Base-by-base conservation (phyloP, 2,329 filamentous ascomycete species). In the Dryadomyces sulphureus region DNA sequence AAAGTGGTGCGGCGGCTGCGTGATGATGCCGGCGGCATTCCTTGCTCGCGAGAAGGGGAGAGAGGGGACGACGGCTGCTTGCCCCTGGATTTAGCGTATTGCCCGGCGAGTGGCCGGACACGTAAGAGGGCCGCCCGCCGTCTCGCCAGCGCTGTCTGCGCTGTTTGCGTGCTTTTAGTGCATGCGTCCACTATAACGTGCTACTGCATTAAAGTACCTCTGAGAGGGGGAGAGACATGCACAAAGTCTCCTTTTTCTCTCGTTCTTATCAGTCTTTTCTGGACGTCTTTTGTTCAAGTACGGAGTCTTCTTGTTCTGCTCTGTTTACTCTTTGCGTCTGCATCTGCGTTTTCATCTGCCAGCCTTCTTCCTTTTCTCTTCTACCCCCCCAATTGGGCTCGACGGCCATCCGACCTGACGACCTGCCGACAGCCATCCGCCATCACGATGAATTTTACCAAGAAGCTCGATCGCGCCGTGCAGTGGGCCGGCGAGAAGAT, bases 401-500 rank as follows among this genome's bases (percentile, higher is more conserved):
- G n/a, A n/a, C n/a, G n/a, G n/a, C n/a, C n/a, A n/a, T n/a, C n/a
- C n/a, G 2, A 21, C 17, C 36, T 22, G 22, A 21, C 22, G 32
- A 35, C 9, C 34, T n/a, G 8, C 27, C 7, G 11, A 32, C 27
- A n/a, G 12, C 16, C 8, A 45, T 11, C 12, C 38, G 25, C 22
- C 45, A 7, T 38, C 54, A 64, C 45, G 19, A 77, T 76, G 73
- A 66, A 70, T 55, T 68, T 77, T 57, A 72, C 69, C 65, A 94
- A 94, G 72, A 94, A 93, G 62, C 79, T 96, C 61, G 90, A 89
- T 66, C 83, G 90, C 59, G 81, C 94, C 70, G 93, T 90, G 70
- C 90, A 96, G 81, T 96, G 90, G 90, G 87, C 89, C 34, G 87
- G 87, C 55, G 90, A 96, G 68, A 86, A 89, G 66, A 94, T 96